Conservation (phyloP, 352 stramenopile species). For the Phytophthora melonis region DNA sequence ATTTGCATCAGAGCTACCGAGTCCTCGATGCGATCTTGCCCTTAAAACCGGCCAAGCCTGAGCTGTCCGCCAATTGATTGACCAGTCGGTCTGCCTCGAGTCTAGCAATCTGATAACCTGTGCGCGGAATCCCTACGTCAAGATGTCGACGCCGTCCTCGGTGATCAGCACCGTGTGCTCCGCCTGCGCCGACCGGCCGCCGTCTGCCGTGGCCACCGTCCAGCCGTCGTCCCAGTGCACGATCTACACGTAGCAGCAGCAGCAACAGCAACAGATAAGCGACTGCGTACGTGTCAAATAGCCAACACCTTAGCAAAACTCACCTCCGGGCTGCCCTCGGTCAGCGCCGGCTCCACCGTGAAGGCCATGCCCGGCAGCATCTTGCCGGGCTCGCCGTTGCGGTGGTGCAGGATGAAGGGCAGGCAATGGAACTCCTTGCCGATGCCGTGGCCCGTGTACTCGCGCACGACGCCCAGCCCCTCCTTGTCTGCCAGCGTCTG, state of each 20-base stretch:
- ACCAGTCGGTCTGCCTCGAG: background rate
- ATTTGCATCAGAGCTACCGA: background rate
- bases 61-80: no score
- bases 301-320: background rate
- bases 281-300: background rate
- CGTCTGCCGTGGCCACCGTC: constrained; percentile 96
- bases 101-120: background rate
- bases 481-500: constrained; percentile 87
- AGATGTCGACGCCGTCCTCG: constrained; percentile 93
- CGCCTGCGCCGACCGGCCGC: constrained; percentile 95
- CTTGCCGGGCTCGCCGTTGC: constrained; percentile 81
- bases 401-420: constrained; percentile 95
- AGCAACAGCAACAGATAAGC: background rate
- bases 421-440: constrained; percentile 95
- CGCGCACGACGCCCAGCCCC: constrained; percentile 85
- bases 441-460: constrained; percentile 98
- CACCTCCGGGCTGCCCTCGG: constrained; percentile 90
- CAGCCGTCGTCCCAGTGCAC: constrained; percentile 96
- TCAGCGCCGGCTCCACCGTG: constrained; percentile 99
- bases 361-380: constrained; percentile 97
- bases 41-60: no score
- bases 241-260: constrained; percentile 53
- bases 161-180: constrained; percentile 99
- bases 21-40: no score
- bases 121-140: constrained; percentile 78